These are phyloP conservation scores for Calonectria ilicicola DNA, from an alignment of 2,329 filamentous ascomycete genomes.

Conservation along the genomic window DNA sequence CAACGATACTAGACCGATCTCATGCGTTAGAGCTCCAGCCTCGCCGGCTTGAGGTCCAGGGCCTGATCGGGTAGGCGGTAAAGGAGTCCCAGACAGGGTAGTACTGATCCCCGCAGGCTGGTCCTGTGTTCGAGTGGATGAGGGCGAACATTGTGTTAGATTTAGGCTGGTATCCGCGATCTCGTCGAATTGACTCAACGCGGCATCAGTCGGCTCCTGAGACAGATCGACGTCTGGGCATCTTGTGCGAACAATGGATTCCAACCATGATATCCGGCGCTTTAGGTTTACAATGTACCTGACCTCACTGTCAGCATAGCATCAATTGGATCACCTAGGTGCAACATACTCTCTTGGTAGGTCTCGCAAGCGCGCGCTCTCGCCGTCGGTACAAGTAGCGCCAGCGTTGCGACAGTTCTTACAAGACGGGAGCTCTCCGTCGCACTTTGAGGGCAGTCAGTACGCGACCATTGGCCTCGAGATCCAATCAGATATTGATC, in stretches of 20 bases:
- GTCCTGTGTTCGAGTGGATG: not conserved
- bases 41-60: conserved; percentile 28
- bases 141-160: not conserved
- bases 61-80: conserved; percentile 24
- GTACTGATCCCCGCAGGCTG: not conserved
- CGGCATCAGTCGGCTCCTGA: conserved; percentile 27
- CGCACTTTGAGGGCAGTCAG: conserved; percentile 51
- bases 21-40: conserved; percentile 54
- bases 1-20: conserved; percentile 65
- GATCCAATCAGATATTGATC: not conserved
- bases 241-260: conserved; percentile 54
- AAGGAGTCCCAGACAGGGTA: not conserved
- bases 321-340: too few relatives aligned
- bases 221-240: conserved; percentile 57
- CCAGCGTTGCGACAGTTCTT: conserved; percentile 57
- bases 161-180: conserved; percentile 14
- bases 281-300: conserved; percentile 52
- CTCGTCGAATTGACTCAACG: conserved; percentile 29
- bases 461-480: not conserved
- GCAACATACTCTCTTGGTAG: conserved; percentile 54
- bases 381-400: conserved; percentile 56
- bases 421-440: conserved; percentile 56
- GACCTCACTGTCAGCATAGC: not conserved
- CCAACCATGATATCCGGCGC: conserved; percentile 58
- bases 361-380: conserved; percentile 53